Conservation (phyloP, 2,329 filamentous ascomycete species). For the Cordyceps farinosa region DNA sequence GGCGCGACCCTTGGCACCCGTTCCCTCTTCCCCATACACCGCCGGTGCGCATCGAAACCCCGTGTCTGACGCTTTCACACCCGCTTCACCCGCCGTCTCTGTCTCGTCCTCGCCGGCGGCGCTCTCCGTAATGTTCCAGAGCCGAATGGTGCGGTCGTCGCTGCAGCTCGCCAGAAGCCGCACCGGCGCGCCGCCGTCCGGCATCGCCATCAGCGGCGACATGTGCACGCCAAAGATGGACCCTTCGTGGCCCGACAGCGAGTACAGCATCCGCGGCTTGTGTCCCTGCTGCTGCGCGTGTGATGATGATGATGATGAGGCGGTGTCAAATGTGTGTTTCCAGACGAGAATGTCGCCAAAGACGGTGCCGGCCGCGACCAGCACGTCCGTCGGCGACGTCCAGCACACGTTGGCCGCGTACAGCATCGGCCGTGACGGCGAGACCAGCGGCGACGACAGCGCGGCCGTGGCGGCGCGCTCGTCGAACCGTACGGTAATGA, state of each 20-base stretch:
- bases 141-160: slow-evolving; percentile 82
- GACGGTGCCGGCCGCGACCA: slow-evolving; percentile 85
- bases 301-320: slow-evolving; percentile 22
- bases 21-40: slow-evolving; percentile 23
- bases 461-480: slow-evolving; percentile 30
- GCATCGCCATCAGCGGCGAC: slow-evolving; percentile 50
- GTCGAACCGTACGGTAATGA: slow-evolving; percentile 51
- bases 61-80: slow-evolving; percentile 54
- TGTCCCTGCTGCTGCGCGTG: slow-evolving; percentile 4
- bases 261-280: slow-evolving; percentile 45
- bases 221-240: slow-evolving; percentile 90
- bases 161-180: slow-evolving; percentile 87
- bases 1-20: slow-evolving; percentile 13
- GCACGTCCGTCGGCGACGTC: slow-evolving; percentile 53
- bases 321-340: slow-evolving; percentile 53
- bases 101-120: background rate
- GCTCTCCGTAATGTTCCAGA: slow-evolving; percentile 76
- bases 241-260: slow-evolving; percentile 73
- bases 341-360: slow-evolving; percentile 93
- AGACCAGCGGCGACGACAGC: slow-evolving; percentile 49
- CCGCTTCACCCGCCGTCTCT: slow-evolving; percentile 17
- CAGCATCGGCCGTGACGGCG: slow-evolving; percentile 75
- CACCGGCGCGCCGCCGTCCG: slow-evolving; percentile 37
- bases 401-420: slow-evolving; percentile 77
- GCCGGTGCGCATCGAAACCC: slow-evolving; percentile 50